Conservation (phyloP, 257 asterid genomes). For the Solanum sitiens region DNA sequence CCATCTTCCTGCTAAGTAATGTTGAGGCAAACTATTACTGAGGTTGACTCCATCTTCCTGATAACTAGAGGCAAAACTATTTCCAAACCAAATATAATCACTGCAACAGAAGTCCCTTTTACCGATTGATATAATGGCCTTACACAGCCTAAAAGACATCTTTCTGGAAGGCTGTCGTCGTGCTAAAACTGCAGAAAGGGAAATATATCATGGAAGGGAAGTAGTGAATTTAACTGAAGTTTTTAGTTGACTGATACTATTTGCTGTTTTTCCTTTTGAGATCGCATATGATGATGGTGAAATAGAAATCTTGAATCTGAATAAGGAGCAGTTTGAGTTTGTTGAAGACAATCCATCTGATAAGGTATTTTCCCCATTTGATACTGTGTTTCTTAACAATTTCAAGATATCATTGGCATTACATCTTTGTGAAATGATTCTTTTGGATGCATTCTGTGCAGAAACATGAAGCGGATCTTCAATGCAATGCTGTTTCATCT, state of each 20-base stretch:
- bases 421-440: not conserved
- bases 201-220: not conserved
- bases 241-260: not conserved
- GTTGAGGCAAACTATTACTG: not conserved
- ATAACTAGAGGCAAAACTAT: not conserved
- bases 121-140: not conserved
- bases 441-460: conserved; percentile 1
- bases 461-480: conserved; percentile 5
- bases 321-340: conserved; percentile 19
- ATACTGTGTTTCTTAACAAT: not conserved
- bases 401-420: not conserved
- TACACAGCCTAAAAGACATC: not conserved
- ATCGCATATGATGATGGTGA: conserved; percentile 30
- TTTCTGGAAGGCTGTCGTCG: not conserved
- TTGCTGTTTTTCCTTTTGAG: conserved; percentile 11
- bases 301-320: conserved; percentile 28
- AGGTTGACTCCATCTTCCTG: not conserved
- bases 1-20: not conserved
- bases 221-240: not conserved
- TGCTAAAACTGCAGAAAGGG: not conserved
- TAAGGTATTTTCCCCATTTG: not conserved
- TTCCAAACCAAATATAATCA: not conserved
- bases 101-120: not conserved
- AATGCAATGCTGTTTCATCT: not conserved
- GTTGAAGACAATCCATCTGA: conserved; percentile 6